Percentiles rank a stretch among this genome's conserved stretches.
Evolutionary conservation across 768 basidiomycete species (phyloP).

Genomic region (Gloeopeniophorella convolvens): DNA sequence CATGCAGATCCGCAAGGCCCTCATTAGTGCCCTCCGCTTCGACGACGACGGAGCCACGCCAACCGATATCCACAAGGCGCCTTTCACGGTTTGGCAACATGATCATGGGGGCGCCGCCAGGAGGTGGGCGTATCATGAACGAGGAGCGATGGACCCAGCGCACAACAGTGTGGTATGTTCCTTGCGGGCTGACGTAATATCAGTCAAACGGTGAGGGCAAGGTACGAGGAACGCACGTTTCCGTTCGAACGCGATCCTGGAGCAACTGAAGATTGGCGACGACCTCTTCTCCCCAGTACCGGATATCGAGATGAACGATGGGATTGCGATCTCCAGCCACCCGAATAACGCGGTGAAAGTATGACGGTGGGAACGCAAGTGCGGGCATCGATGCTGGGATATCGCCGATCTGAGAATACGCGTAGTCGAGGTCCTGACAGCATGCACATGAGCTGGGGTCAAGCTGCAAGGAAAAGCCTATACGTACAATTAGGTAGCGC

Average conservation of each 20-base stretch:
- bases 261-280: conserved; percentile 65
- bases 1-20: conserved; percentile 69
- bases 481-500: conserved; percentile 74
- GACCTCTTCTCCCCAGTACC: conserved; percentile 76
- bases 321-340: conserved; percentile 34
- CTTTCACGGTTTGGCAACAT: conserved; percentile 26
- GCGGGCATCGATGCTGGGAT: conserved; percentile 75
- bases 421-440: conserved; percentile 75
- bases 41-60: conserved; percentile 78
- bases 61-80: conserved; percentile 59
- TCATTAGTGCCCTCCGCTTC: conserved; percentile 89
- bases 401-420: conserved; percentile 69
- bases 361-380: conserved; percentile 78
- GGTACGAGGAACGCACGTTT: conserved; percentile 53
- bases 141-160: conserved; percentile 81
- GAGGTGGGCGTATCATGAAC: conserved; percentile 54
- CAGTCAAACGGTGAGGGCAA: conserved; percentile 13
- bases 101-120: conserved; percentile 29
- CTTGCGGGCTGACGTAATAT: conserved; percentile 61
- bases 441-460: background rate
- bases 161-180: conserved; percentile 70
- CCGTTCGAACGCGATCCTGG: conserved; percentile 70
- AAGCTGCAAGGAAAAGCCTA: conserved; percentile 12
- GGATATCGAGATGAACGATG: conserved; percentile 68
- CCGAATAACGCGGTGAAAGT: conserved; percentile 82